Percentiles rank a stretch among this genome's conserved stretches.
phyloP scores from a whole-genome alignment of 345 rosid genomes.

The Noccaea bulbosa region DNA sequence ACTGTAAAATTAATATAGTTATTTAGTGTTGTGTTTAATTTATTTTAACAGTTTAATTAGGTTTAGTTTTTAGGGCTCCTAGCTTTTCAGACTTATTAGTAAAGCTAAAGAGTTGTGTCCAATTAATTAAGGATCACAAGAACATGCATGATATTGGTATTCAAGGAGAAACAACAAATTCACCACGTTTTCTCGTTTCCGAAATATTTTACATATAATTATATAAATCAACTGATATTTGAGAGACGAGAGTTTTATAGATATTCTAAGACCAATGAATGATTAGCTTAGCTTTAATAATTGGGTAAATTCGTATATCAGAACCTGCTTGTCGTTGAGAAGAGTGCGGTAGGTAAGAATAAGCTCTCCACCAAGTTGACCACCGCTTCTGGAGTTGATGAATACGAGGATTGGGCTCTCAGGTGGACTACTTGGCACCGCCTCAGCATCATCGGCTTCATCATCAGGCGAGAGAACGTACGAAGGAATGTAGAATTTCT shows the following conservation, averaged over 20 bases:
- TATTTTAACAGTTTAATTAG: too few species aligned
- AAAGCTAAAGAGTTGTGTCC: too few species aligned
- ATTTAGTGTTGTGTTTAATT: too few species aligned
- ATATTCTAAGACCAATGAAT: background rate
- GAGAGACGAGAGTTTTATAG: background rate
- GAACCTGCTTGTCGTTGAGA: conserved; percentile 64
- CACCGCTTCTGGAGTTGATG: conserved; percentile 89
- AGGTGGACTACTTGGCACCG: conserved; percentile 49
- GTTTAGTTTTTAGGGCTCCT: too few species aligned
- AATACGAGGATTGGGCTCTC: conserved; percentile 70
- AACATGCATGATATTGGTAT: too few species aligned
- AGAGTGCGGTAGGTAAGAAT: conserved; percentile 62
- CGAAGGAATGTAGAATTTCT: conserved; percentile 60
- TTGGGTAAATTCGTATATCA: background rate
- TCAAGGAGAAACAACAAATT: too few species aligned
- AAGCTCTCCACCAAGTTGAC: conserved; percentile 85
- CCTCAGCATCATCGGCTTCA: conserved; percentile 38
- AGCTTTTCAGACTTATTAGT: too few species aligned
- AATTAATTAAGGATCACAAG: too few species aligned
- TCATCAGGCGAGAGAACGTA: conserved; percentile 53
- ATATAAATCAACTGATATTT: background rate
- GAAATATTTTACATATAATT: too few species aligned
- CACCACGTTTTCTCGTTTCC: background rate
- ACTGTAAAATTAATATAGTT: too few species aligned
- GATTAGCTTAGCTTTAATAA: background rate